Percentiles rank a stretch among this genome's conserved stretches.
Conservation (phyloP, 2,329 filamentous ascomycete species). For the Aspergillus brunneoviolaceus region DNA sequence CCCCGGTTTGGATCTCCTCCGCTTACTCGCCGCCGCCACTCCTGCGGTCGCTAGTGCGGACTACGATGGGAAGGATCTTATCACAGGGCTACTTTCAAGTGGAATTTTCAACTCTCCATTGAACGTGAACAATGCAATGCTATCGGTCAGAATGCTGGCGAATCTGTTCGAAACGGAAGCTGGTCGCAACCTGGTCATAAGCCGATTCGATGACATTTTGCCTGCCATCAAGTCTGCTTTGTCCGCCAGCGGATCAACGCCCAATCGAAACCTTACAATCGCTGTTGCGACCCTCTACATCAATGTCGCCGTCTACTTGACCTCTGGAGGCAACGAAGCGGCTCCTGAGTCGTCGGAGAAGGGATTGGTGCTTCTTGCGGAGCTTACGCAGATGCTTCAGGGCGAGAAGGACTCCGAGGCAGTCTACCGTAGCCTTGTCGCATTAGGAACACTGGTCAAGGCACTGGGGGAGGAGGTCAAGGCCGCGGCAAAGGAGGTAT, state of each 20-base stretch:
- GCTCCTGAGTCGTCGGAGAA: slow-evolving; percentile 47
- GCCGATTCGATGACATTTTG: slow-evolving; percentile 61
- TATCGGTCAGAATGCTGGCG: slow-evolving; percentile 74
- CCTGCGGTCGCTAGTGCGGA: slow-evolving; percentile 65
- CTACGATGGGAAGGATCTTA: slow-evolving; percentile 55
- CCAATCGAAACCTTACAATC: slow-evolving; percentile 77
- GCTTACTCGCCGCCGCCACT: slow-evolving; percentile 71
- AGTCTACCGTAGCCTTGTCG: slow-evolving; percentile 77
- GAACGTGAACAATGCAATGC: slow-evolving; percentile 80
- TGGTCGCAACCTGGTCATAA: slow-evolving; percentile 65
- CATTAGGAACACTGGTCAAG: slow-evolving; percentile 71
- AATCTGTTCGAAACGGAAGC: slow-evolving; percentile 78
- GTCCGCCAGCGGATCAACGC: slow-evolving; percentile 49
- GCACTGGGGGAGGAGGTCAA: slow-evolving; percentile 61
- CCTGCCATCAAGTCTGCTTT: slow-evolving; percentile 64
- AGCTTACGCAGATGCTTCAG: slow-evolving; percentile 63
- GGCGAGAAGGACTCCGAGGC: slow-evolving; percentile 76
- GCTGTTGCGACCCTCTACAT: slow-evolving; percentile 79
- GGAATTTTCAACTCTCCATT: slow-evolving; percentile 61
- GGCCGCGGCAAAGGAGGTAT: slow-evolving; percentile 57
- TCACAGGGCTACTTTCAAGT: slow-evolving; percentile 59
- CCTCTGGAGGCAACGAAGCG: slow-evolving; percentile 42
- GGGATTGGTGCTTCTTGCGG: slow-evolving; percentile 57
- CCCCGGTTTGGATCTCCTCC: slow-evolving; percentile 80
- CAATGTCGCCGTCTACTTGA: slow-evolving; percentile 77